Evolutionary conservation across 306 rosid genomes (phyloP).

Genomic region (Cercis canadensis): DNA sequence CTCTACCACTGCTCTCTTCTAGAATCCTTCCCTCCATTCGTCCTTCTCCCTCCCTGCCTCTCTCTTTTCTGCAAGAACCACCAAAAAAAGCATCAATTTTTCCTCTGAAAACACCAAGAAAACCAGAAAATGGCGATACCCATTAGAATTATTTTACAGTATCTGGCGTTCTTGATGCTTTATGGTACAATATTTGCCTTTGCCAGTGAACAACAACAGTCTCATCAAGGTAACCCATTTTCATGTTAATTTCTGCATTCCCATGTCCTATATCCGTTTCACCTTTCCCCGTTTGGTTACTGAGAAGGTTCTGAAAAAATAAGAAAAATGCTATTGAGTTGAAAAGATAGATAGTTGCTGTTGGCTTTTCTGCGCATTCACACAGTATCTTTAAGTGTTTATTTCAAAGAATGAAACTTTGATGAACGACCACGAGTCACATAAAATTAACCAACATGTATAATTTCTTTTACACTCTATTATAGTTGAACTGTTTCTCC

Average conservation of each 20-base stretch:
- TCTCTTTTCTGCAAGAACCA: neutral
- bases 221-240: conserved; percentile 38
- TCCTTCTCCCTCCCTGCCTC: conserved; percentile 21
- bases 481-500: neutral
- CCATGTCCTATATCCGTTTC: neutral
- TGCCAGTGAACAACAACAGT: neutral
- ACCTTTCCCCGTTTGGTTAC: conserved; percentile 19
- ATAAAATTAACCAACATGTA: too few relatives aligned
- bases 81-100: neutral
- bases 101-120: conserved; percentile 18
- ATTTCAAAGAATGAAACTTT: too few relatives aligned
- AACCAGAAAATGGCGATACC: conserved; percentile 33
- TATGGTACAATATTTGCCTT: conserved; percentile 1
- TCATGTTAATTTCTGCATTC: neutral
- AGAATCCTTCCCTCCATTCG: neutral
- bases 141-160: neutral
- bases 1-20: neutral
- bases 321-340: neutral
- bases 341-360: neutral
- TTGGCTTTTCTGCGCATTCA: neutral
- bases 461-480: too few relatives aligned
- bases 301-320: neutral
- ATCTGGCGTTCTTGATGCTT: conserved; percentile 18
- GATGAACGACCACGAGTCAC: too few relatives aligned
- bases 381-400: too few relatives aligned